Base-by-base conservation (phyloP, 176 grass and related monocot species). In the Carex scoparia region DNA sequence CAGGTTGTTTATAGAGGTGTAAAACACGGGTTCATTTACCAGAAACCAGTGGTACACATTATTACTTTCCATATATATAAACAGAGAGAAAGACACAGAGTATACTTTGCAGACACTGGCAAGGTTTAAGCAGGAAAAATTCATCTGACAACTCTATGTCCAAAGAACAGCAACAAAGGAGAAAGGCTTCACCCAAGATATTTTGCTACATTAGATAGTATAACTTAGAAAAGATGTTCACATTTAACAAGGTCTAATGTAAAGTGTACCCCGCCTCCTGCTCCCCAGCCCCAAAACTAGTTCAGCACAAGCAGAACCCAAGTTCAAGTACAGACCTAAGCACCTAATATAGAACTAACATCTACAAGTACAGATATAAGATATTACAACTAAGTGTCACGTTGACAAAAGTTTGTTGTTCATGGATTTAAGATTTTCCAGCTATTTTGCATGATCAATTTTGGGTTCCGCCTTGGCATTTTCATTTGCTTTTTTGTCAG, bases 361-460 rank as follows among this genome's bases (percentile, higher is more conserved):
- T n/a, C 57, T 60, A 15, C 33, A 72, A 72, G 33, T 72, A 72
- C 12, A 72, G 7, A 76, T 18, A 55, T 54, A 77, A 77, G 40
- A 77, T 51, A 0, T 54, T 55, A 77, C 72, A 75, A 76, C 42
- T 23, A 56, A n/a, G 27, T 15, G 12, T 56, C 51, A 30, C 73
- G 18, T 53, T 23, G 23, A 31, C 74, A 79, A 79, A 79, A 79
- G 18, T 33, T 79, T 55, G 11, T 31, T 33, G 27, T 15, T 57
- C 19, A 14, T 79, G 37, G 15, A 44, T 15, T 69, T 69, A 16
- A 28, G 10, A 32, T 7, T 79, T 58, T 58, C 1, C 69, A 3
- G 15, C 75, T 86, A 86, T 80, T 86, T 80, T 10, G 61, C 58
- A 14, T 14, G n/a, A 40, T 69, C 46, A 69, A 30, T 79, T 58